Evolutionary conservation across 1,284 basidiomycete genomes (phyloP), one percentile per base, ranked within the genome.

Genomic region (Sparassis latifolia): DNA sequence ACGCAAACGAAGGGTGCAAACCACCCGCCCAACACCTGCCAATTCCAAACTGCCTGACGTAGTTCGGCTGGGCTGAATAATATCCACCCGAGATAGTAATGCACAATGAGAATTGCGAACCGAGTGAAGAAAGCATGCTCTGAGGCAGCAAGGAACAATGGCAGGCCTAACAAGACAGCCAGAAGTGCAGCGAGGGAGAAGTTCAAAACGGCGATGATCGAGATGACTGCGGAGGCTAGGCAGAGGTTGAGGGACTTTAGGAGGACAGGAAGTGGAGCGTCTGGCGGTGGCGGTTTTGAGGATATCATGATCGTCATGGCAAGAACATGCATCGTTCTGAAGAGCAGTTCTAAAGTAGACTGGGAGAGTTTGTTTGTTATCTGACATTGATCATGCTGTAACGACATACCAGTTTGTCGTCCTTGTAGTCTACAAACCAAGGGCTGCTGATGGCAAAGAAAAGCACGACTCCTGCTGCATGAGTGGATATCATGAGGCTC

Each of bases 121-220:
- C 72, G 63, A 28, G 33, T 48, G 3, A 53, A 57, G 27, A 62
- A 47, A 48, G 58, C 56, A 2, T 55, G 46, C 3, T 68, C 62
- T 0, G 66, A 66, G 4, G 74, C 71, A 32, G 78, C 70, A 33
- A 80, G 55, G 42, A 79, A 73, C 51, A 86, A 73, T 31, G 84
- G 82, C 49, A 84, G 54, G 32, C 82, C 82, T 10, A 88, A 75
- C 7, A 79, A 58, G 37, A 83, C 65, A 0, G 86, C 82, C 5
- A 92, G 75, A 5, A 77, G 66, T 32, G 85, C 81, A 0, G 92
- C 86, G 20, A 95, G 81, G 3, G 89, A 91, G 68, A 93, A 95
- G 67, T 96, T 97, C 62, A 95, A 81, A 53, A 95, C 84, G 3
- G 90, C 86, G 20, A 82, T 84, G 44, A 90, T 81, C 29, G 92